Evolutionary conservation across 495 filamentous ascomycete genomes (phyloP).

Genomic region (Parmelia sp.): DNA sequence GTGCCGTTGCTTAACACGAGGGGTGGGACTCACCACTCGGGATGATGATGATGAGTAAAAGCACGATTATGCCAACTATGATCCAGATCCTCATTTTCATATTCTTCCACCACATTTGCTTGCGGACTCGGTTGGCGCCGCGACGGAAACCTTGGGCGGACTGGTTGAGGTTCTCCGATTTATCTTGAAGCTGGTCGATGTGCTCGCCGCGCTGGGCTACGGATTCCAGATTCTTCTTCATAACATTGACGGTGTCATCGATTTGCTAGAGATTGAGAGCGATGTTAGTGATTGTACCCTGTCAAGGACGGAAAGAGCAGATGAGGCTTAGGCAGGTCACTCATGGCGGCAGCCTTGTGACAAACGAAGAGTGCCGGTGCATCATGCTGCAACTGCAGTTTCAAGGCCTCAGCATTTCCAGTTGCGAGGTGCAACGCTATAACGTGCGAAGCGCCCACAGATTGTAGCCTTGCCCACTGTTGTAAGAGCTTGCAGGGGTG

Average conservation of each 20-base stretch:
- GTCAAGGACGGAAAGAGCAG: neutral
- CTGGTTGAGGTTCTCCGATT: constrained; percentile 86
- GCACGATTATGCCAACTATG: constrained; percentile 76
- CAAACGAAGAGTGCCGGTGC: neutral
- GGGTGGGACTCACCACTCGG: constrained; percentile 17
- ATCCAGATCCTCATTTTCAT: constrained; percentile 99
- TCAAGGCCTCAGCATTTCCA: neutral
- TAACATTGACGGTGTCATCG: constrained; percentile 83
- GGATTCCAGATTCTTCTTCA: constrained; percentile 93
- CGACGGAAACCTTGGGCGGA: constrained; percentile 91
- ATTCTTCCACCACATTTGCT: constrained; percentile 94
- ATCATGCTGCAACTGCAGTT: neutral
- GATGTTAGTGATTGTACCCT: constrained; percentile 27
- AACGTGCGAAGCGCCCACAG: neutral
- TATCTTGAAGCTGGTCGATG: constrained; percentile 86
- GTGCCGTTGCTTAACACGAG: neutral
- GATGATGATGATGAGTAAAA: constrained; percentile 70
- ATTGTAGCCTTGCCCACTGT: neutral
- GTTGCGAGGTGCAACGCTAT: neutral
- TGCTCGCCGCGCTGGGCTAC: constrained; percentile 85
- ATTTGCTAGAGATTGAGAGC: constrained; percentile 65
- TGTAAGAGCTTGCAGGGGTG: neutral
- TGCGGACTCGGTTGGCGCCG: constrained; percentile 89
- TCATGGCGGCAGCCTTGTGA: neutral
- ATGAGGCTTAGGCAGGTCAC: neutral